These are phyloP conservation scores for Pulveroboletus frians DNA, from an alignment of 768 basidiomycete species.

Conservation along the genomic window DNA sequence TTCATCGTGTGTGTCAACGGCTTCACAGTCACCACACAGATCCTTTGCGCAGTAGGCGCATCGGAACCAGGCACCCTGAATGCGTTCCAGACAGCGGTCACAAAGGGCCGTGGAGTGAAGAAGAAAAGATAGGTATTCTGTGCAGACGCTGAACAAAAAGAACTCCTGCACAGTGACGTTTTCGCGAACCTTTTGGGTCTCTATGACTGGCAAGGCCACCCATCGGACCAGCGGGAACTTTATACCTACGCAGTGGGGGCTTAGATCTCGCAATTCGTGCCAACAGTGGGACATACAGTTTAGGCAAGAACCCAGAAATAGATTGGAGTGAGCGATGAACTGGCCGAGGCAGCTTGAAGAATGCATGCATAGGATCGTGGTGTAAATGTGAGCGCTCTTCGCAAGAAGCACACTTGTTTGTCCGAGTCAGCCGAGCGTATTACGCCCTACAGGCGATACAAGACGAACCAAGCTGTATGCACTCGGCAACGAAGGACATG, in stretches of 20 bases:
- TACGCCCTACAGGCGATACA: not conserved
- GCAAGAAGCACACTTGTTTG: constrained; percentile 67
- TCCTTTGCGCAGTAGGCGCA: constrained; percentile 87
- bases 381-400: constrained; percentile 71
- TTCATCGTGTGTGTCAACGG: constrained; percentile 73
- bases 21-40: constrained; percentile 81
- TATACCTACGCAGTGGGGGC: constrained; percentile 46
- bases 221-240: constrained; percentile 53
- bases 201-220: constrained; percentile 32
- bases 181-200: constrained; percentile 54
- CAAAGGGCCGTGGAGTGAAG: constrained; percentile 69
- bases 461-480: constrained; percentile 65
- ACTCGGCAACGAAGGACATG: constrained; percentile 71
- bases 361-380: constrained; percentile 82
- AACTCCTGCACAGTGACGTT: not conserved
- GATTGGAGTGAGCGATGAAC: constrained; percentile 59
- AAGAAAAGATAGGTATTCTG: constrained; percentile 61
- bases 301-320: constrained; percentile 58
- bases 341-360: constrained; percentile 82
- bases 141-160: not conserved
- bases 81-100: constrained; percentile 78
- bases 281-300: constrained; percentile 43
- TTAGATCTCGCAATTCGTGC: constrained; percentile 2
- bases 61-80: constrained; percentile 85
- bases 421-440: not conserved